Base-by-base conservation (phyloP, 164 flowering plant species). In the Nymphaea thermarum region DNA sequence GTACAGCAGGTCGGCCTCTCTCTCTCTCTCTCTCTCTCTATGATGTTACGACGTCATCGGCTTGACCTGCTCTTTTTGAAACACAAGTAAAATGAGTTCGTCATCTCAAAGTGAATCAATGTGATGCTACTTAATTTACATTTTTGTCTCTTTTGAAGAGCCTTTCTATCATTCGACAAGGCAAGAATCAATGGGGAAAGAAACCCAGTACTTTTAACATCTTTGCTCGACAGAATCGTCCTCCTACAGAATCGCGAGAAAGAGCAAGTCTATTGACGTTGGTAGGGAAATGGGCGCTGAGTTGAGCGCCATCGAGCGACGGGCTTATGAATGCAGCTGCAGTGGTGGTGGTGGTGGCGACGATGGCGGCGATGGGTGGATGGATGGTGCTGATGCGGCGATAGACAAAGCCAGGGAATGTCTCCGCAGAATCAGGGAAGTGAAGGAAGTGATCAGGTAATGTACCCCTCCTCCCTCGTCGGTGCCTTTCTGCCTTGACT, bases 331-430 rank as follows among this genome's bases (percentile, higher is more conserved):
- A 47, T 25, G 61, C 53, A n/a, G 47, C 12, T 44, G n/a, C 44
- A 25, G 43, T 6, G 3, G 47, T 43, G 18, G 43, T 6, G 3
- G 47, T 43, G 18, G 14, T 11, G 11, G 43, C 60, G 65, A 12
- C 17, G 67, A 8, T 25, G 16, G 60, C 15, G 68, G 43, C 15
- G 44, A 18, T 45, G 42, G 60, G 25, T 17, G 62, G 43, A 43
- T 59, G 12, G 72, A 60, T 42, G 61, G 45, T 43, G 73, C 44
- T 10, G 73, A 66, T 43, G 36, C 62, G 16, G 68, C 60, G 47
- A 71, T 71, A 12, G 64, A 60, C 60, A 71, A 51, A 65, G 73
- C 73, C 4, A 65, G 66, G 17, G 73, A 59, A 18, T 71, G 73
- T 44, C 73, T 71, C n/a, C 65, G 65, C 43, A 66, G 61, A 45